Evolutionary conservation across 345 rosid genomes (phyloP).

Genomic region (Murraya koenigii): DNA sequence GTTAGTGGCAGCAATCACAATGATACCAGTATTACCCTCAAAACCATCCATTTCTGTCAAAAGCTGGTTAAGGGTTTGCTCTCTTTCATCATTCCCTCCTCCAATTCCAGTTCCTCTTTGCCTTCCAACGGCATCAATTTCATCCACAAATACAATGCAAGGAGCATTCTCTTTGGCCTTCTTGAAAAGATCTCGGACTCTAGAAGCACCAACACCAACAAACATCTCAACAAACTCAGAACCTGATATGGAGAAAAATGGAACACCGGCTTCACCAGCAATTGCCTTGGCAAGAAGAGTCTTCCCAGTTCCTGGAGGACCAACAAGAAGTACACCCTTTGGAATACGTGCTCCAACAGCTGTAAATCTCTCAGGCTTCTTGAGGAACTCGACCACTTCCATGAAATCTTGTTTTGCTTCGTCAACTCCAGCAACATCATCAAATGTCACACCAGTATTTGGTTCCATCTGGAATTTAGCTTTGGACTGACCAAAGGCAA

Average conservation of each 20-base stretch:
- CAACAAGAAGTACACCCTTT: conserved; percentile 95
- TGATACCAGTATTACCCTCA: conserved; percentile 93
- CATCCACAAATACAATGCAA: conserved; percentile 97
- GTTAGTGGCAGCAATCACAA: conserved; percentile 92
- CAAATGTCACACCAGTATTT: conserved; percentile 95
- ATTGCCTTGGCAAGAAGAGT: conserved; percentile 98
- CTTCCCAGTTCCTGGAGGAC: conserved; percentile 99
- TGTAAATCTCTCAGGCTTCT: conserved; percentile 98
- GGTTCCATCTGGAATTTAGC: conserved; percentile 99
- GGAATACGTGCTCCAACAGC: conserved; percentile 96
- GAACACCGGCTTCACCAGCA: conserved; percentile 99
- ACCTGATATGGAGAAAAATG: conserved; percentile 93
- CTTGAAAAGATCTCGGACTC: conserved; percentile 94
- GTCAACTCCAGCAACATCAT: conserved; percentile 99
- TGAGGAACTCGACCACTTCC: conserved; percentile 97
- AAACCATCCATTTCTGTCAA: conserved; percentile 98
- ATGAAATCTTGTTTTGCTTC: conserved; percentile 99
- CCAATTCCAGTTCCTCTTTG: conserved; percentile 96
- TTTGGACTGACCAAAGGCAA: conserved; percentile 85
- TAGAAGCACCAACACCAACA: conserved; percentile 97
- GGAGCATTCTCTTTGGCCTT: conserved; percentile 96
- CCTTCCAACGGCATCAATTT: conserved; percentile 97
- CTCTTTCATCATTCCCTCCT: conserved; percentile 98
- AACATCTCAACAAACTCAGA: conserved; percentile 99
- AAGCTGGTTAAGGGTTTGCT: conserved; percentile 95